Evolutionary conservation across 805 yeast genomes (phyloP).

Genomic region (Spencermartinsiella europaea): DNA sequence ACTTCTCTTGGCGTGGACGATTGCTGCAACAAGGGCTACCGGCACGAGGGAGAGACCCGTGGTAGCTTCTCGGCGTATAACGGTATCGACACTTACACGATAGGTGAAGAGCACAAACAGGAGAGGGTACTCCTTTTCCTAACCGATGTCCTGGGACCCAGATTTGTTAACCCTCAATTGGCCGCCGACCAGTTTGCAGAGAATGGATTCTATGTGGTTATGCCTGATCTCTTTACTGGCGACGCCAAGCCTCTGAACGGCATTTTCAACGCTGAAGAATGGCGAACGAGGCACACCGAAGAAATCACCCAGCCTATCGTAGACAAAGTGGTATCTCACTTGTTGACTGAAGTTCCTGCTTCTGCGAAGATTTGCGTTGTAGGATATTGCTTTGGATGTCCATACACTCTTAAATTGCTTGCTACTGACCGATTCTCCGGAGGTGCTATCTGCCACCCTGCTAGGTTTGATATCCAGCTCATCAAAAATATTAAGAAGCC

Average conservation of each 20-base stretch:
- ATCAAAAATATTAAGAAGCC: constrained; percentile 57
- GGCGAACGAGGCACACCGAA: constrained; percentile 50
- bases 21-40: background rate
- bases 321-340: constrained; percentile 40
- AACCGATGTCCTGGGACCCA: constrained; percentile 67
- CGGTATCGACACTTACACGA: constrained; percentile 40
- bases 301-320: constrained; percentile 47
- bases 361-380: constrained; percentile 51
- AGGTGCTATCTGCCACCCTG: constrained; percentile 83
- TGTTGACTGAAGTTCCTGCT: constrained; percentile 36
- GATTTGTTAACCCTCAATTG: constrained; percentile 50
- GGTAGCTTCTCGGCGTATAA: constrained; percentile 24
- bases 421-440: constrained; percentile 38
- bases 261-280: constrained; percentile 31
- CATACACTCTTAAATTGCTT: constrained; percentile 51
- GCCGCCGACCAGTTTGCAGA: constrained; percentile 47
- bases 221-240: constrained; percentile 68
- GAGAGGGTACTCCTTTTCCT: constrained; percentile 52
- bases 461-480: constrained; percentile 62
- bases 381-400: constrained; percentile 88
- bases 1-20: background rate
- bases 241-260: constrained; percentile 40
- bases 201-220: constrained; percentile 56
- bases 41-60: constrained; percentile 21
- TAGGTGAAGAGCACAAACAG: constrained; percentile 42